phyloP scores from a whole-genome alignment of 805 yeast species.

The Jamesozyma gamospora region DNA sequence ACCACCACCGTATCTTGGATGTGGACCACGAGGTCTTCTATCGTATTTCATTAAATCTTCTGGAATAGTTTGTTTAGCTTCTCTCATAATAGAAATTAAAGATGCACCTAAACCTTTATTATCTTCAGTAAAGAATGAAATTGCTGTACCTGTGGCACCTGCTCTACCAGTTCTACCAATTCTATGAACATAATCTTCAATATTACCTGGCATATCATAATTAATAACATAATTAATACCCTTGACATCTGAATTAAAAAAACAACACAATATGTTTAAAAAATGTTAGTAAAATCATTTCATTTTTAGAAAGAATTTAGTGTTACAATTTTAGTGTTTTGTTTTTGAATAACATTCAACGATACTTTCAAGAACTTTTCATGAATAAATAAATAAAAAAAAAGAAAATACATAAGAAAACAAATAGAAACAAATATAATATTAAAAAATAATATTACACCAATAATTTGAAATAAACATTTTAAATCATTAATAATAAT shows the following conservation, averaged over 20 bases:
- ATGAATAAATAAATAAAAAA: too few relatives aligned
- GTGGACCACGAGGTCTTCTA: slow-evolving; percentile 55
- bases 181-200: slow-evolving; percentile 97
- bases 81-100: slow-evolving; percentile 79
- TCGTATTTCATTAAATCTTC: slow-evolving; percentile 68
- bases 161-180: slow-evolving; percentile 99
- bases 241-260: slow-evolving; percentile 67
- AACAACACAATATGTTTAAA: background rate
- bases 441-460: too few relatives aligned
- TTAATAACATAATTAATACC: slow-evolving; percentile 90
- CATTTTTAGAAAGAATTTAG: too few relatives aligned
- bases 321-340: too few relatives aligned
- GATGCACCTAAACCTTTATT: slow-evolving; percentile 85
- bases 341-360: too few relatives aligned
- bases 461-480: too few relatives aligned
- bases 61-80: slow-evolving; percentile 89
- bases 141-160: slow-evolving; percentile 91
- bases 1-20: slow-evolving; percentile 50
- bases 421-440: too few relatives aligned
- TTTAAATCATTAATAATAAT: too few relatives aligned
- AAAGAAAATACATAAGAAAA: too few relatives aligned
- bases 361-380: too few relatives aligned
- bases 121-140: slow-evolving; percentile 83
- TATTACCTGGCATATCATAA: slow-evolving; percentile 96
- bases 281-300: background rate